phyloP scores from a whole-genome alignment of 805 yeast genomes.

The Yarrowia yakushimensis region DNA sequence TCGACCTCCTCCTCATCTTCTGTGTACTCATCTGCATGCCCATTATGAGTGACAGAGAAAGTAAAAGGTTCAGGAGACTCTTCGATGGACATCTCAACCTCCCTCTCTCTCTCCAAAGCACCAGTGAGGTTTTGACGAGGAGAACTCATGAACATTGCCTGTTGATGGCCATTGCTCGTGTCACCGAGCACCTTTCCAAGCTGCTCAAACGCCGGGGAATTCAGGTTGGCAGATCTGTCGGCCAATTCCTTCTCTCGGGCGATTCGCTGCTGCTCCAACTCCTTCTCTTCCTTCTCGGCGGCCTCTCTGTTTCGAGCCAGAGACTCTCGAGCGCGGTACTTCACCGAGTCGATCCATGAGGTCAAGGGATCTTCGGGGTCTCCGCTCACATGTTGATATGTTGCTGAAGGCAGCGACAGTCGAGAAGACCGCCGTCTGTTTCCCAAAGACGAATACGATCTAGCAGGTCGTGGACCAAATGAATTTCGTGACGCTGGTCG shows the following conservation, averaged over 20 bases:
- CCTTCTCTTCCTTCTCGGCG: conserved; percentile 27
- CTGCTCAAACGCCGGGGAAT: conserved; percentile 25
- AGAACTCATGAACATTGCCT: background rate
- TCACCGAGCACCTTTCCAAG: conserved; percentile 17
- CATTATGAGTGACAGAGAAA: background rate
- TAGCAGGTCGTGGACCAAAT: conserved; percentile 8
- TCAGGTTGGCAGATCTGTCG: conserved; percentile 1
- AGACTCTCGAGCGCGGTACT: conserved; percentile 17
- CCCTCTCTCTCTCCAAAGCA: background rate
- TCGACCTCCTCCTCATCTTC: background rate
- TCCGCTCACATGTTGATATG: background rate
- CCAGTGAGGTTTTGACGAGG: conserved; percentile 12
- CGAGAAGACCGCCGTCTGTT: conserved; percentile 10
- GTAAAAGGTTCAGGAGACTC: background rate
- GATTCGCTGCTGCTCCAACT: conserved; percentile 21
- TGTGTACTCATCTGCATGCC: background rate
- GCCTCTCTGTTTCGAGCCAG: conserved; percentile 26
- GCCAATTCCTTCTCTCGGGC: conserved; percentile 9
- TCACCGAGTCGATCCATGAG: conserved; percentile 20
- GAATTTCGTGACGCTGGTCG: background rate
- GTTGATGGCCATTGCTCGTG: background rate
- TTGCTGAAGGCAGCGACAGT: background rate
- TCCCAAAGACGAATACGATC: background rate
- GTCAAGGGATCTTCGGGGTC: conserved; percentile 9
- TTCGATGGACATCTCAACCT: background rate